Base-by-base conservation (phyloP, 2,329 filamentous ascomycete species). In the Colletotrichum orbiculare region DNA sequence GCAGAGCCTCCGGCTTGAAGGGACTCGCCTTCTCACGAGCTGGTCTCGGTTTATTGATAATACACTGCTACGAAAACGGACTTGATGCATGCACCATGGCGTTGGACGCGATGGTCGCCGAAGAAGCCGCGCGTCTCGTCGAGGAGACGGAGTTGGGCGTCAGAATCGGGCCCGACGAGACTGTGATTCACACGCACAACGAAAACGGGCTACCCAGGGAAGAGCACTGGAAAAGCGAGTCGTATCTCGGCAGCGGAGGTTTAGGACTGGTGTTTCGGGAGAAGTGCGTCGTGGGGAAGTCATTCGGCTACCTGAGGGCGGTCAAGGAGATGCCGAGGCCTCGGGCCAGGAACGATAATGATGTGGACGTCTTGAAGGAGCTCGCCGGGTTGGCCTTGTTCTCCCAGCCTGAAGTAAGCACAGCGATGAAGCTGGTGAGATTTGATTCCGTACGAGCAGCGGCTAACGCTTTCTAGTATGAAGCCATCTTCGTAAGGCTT, bases 161-260 rank as follows among this genome's bases (percentile, higher is more conserved):
- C 37, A 49, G 38, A 11, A 58, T 58, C 25, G 46, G 46, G 37
- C 38, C 55, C 39, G 55, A 58, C 37, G 55, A 58, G 45, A 50
- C 55, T 13, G 55, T 58, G 8, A 58, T 58, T 25, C 55, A 58
- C 33, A 38, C 55, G 7, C n/a, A 6, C 25, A 15, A n/a, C 25
- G 55, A 58, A 10, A 33, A 41, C n/a, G 55, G 55, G 4, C 55
- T 12, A 8, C 46, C 9, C 6, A 49, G 38, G 25, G 55, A 58
- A 37, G 46, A 58, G 7, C 55, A 58, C 8, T 58, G 55, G 55
- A 43, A 50, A n/a, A 58, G 55, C 17, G 55, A 58, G 45, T 50
- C 38, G 2, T 58, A 58, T 35, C 46, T 58, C 37, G 55, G 55
- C 38, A 58, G 55, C 46, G 55, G 55, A 38, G 55, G 55, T 11